Base-by-base conservation (phyloP, 192 early-diverging fungal genomes). In the Mortierella hygrophila region DNA sequence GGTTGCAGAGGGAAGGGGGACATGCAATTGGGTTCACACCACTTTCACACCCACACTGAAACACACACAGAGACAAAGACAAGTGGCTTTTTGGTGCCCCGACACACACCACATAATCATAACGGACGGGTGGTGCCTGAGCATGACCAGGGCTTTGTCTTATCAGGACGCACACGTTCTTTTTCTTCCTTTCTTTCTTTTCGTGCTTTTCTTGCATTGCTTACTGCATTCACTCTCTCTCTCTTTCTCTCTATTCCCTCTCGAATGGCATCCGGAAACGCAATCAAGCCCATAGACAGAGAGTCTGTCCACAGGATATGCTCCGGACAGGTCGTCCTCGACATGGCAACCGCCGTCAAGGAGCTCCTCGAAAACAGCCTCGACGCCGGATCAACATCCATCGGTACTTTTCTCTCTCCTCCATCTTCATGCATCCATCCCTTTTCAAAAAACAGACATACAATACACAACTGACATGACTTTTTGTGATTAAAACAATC, bases 281-380 rank as follows among this genome's bases (percentile, higher is more conserved):
- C 76, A 44, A 90, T 93, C 69, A 79, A 78, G 74, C 72, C 91
- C 44, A 94, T 94, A 72, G 89, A 93, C 77, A 75, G 78, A 55
- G 88, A 91, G 68, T 92, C 94, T 0, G 91, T 96, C 71, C 94
- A 94, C 80, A 89, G 92, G 79, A 95, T 99, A 74, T 98, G 97
- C 76, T 96, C 97, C 3, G 96, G 96, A 11, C 97, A 99, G 69
- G 97, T 97, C 37, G 93, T 99, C 37, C 83, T 95, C 18, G 96
- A 98, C 82, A 92, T 98, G 52, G 89, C 93, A 15, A 96, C 93
- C 0, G 92, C 96, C 16, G 94, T 95, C 21, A 99, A 99, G 90
- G 99, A 99, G 84, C 91, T 99, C 10, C 84, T 99, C 41, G 99
- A 99, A 79, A 99, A 99, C 88, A 93, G 94, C 60, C 81, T 99